Evolutionary conservation across 2,329 filamentous ascomycete genomes (phyloP).

Genomic region (Cladosporium austrohemisphaericum): DNA sequence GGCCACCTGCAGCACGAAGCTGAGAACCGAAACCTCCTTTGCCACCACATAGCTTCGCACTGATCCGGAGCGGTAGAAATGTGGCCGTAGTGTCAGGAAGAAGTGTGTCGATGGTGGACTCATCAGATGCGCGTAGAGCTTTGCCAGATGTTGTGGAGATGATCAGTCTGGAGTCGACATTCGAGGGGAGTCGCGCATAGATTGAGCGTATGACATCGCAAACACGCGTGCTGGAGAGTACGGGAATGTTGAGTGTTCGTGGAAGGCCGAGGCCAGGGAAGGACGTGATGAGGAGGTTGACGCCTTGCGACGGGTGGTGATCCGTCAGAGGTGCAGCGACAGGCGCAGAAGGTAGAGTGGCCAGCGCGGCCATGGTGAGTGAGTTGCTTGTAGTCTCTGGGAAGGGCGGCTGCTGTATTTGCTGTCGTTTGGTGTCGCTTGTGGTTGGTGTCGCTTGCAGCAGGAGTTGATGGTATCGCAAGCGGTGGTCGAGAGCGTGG

Average conservation of each 20-base stretch:
- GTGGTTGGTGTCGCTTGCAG: no score
- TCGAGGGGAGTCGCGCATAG: slow-evolving; percentile 53
- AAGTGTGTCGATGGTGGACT: slow-evolving; percentile 57
- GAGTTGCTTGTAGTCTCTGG: no score
- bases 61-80: slow-evolving; percentile 79
- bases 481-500: no score
- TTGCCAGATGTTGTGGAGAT: slow-evolving; percentile 80
- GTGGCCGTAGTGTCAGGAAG: slow-evolving; percentile 51
- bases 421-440: no score
- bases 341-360: not conserved
- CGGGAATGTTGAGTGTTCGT: slow-evolving; percentile 73
- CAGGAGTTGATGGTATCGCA: no score
- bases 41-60: slow-evolving; percentile 76
- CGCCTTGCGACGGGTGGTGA: slow-evolving; percentile 18
- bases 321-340: not conserved
- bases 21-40: slow-evolving; percentile 98
- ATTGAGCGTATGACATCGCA: slow-evolving; percentile 63
- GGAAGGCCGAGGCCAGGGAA: slow-evolving; percentile 81
- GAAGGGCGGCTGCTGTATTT: no score
- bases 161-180: slow-evolving; percentile 59
- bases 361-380: slow-evolving; percentile 2
- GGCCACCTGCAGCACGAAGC: slow-evolving; percentile 89
- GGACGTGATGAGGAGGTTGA: slow-evolving; percentile 82
- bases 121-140: slow-evolving; percentile 56
- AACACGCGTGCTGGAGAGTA: slow-evolving; percentile 62